These are phyloP conservation scores for Globisporangium paroecandrum DNA, from an alignment of 352 stramenopile species.

Conservation along the genomic window DNA sequence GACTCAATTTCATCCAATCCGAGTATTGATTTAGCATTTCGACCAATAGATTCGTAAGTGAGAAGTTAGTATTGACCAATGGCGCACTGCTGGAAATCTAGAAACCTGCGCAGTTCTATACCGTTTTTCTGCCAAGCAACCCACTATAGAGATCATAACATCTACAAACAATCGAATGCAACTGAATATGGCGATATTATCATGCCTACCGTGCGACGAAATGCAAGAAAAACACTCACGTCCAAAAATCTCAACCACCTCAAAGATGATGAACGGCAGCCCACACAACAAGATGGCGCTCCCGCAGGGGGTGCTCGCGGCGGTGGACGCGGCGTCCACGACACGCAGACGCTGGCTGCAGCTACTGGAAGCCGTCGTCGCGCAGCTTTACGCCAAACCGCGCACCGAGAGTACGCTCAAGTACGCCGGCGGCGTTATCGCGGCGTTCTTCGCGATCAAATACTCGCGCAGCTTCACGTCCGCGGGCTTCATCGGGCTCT, in stretches of 20 bases:
- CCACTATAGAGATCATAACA: no score
- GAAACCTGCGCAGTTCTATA: constrained; percentile 3
- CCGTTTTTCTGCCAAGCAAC: not conserved
- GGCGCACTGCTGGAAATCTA: not conserved
- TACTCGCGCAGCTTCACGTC: constrained; percentile 61
- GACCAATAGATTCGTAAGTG: not conserved
- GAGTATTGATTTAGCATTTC: not conserved
- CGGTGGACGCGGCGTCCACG: constrained; percentile 16
- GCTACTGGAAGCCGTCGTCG: constrained; percentile 21
- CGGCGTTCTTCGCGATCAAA: constrained; percentile 52
- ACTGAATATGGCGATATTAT: no score
- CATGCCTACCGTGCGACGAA: no score
- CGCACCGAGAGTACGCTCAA: constrained; percentile 56
- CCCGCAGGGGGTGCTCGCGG: constrained; percentile 13
- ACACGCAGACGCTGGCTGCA: constrained; percentile 22
- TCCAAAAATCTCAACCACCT: not conserved
- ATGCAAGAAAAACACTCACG: not conserved
- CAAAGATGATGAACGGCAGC: not conserved
- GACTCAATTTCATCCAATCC: not conserved
- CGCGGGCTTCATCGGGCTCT: constrained; percentile 50
- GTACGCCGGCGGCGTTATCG: constrained; percentile 52
- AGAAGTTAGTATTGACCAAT: not conserved
- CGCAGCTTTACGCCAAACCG: constrained; percentile 25
- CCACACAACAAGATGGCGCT: constrained; percentile 11
- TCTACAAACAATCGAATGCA: no score